Evolutionary conservation across 23 red algal species (phyloP), one percentile per base, ranked within the genome.

Genomic region (Agarophyton chilense): DNA sequence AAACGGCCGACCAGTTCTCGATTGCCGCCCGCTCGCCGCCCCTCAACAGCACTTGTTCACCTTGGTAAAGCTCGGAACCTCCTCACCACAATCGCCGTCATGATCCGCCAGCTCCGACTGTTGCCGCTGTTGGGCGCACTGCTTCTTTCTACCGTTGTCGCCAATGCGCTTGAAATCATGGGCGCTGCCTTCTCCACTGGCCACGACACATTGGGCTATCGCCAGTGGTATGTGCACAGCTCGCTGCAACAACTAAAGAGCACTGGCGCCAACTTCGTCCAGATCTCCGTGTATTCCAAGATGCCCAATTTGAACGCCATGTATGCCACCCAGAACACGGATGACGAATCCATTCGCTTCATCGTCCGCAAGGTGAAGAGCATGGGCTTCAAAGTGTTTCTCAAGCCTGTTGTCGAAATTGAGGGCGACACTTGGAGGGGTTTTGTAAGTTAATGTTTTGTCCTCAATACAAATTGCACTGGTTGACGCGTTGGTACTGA

Each of bases 361-460:
- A 79, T 79, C 10, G 49, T 79, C n/a, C 33, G 75, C 33, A 52
- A 52, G n/a, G 39, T 32, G 39, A 79, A 55, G 41, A 14, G 31
- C n/a, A 50, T 47, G 49, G 75, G 75, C 33, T 55, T 79, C 16
- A 79, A 52, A 55, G 51, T 79, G 16, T 79, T 79, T 32, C 47
- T 79, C 0, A 79, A 79, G 32, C 75, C 75, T 8, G 75, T 79
- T 0, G 49, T 79, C 7, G 28, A 65, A 14, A 31, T 36, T 36
- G 60, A 65, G 14, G 75, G 75, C 6, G 18, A 79, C 75, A n/a
- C 17, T 21, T 79, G 75, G 75, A 50, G 75, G 0, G 75, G 75
- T 36, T 72, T 72, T 34, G 66, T 72, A 72, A 9, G 66, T 72
- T 65, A 16, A 5, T 33, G 34, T 10, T 10, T 10, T 16, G 34